A percentile compares a stretch with the other conserved stretches of the same genome.
Evolutionary conservation across 1,284 basidiomycete species (phyloP).

Genomic region (Heliocybe sulcata): DNA sequence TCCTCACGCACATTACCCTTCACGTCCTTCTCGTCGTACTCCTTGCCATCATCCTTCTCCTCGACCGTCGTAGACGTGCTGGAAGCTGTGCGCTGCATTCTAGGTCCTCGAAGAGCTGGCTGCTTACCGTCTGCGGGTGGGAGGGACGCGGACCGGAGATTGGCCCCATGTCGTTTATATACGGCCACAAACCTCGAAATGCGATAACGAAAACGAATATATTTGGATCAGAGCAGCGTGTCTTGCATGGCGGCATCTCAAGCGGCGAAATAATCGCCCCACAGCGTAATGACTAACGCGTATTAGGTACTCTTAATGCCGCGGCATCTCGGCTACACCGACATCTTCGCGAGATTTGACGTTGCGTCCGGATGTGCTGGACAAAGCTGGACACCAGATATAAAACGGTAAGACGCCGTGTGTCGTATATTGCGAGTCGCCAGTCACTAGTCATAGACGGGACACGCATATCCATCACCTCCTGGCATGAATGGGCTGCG

Average conservation of each 20-base stretch:
- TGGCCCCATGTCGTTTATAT: not conserved
- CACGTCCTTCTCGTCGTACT: slow-evolving; percentile 8
- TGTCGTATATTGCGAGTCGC: slow-evolving; percentile 5
- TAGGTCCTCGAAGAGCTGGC: not conserved
- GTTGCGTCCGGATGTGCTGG: too few relatives aligned
- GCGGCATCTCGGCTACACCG: not conserved
- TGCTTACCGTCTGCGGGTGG: not conserved
- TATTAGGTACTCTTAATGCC: not conserved
- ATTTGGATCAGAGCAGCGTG: not conserved
- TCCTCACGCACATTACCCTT: not conserved
- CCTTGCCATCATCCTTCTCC: slow-evolving; percentile 10
- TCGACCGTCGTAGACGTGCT: not conserved
- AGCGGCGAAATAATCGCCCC: not conserved
- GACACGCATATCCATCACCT: too few relatives aligned
- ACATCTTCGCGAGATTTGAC: not conserved
- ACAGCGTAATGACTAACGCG: not conserved
- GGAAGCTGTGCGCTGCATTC: not conserved
- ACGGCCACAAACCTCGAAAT: not conserved
- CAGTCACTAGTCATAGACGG: slow-evolving; percentile 17
- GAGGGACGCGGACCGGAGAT: not conserved
- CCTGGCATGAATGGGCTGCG: too few relatives aligned
- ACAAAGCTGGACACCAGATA: too few relatives aligned
- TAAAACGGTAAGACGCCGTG: not conserved
- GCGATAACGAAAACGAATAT: not conserved
- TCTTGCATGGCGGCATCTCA: not conserved